Conservation (phyloP, 2,329 filamentous ascomycete genomes). For the Trichoderma sp. region DNA sequence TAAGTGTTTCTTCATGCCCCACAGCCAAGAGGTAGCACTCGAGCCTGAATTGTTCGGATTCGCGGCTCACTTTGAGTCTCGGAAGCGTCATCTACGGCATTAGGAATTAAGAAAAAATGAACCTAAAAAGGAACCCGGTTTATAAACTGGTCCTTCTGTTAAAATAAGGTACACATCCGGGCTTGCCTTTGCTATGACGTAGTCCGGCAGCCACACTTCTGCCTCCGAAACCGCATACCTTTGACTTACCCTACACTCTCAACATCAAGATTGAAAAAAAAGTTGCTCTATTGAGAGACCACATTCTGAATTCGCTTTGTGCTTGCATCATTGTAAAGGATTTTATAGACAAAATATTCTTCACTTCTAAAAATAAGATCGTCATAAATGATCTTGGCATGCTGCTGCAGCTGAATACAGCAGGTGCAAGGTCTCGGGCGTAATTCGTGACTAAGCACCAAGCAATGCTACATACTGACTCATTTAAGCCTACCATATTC, state of each 20-base stretch:
- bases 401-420: background rate
- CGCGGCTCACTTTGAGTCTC: background rate
- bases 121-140: background rate
- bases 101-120: background rate
- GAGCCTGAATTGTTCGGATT: background rate
- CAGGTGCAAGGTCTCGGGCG: background rate
- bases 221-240: background rate
- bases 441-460: constrained; percentile 5
- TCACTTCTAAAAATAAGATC: background rate
- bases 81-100: background rate
- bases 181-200: background rate
- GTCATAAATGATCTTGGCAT: background rate
- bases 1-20: background rate
- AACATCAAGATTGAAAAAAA: background rate
- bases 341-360: background rate
- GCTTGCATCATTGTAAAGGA: background rate
- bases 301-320: background rate
- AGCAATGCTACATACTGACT: background rate
- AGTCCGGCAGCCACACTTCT: background rate
- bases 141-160: background rate
- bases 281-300: background rate
- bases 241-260: background rate
- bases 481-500: background rate
- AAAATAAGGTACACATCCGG: background rate
- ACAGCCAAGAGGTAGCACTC: background rate